Evolutionary conservation across 805 yeast genomes (phyloP), one percentile per base, ranked within the genome.

Genomic region (Yamadazyma sp.): DNA sequence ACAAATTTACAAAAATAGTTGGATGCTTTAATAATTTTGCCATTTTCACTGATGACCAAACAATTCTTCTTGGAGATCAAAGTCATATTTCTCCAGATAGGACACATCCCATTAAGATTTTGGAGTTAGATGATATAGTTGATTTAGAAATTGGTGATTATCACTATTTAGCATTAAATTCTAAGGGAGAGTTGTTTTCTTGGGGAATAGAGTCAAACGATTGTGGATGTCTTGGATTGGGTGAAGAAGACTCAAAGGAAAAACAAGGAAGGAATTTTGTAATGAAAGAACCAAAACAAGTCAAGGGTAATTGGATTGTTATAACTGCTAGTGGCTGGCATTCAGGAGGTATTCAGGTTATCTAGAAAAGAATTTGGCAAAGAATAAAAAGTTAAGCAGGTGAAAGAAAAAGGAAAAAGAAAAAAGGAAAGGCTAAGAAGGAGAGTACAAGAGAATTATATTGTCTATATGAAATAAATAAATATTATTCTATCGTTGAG

Each of bases 271-370:
- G 43, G 49, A 49, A 30, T 58, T 75, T 5, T 13, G 14, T 14
- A 9, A 40, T 40, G 1, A 34, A 13, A 17, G 14, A 25, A 7
- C 45, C 48, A 2, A 28, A 23, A 5, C 12, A 15, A 14, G 37
- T 44, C 11, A 31, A 30, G n/a, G 76, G 76, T 3, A 58, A 60
- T 21, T 77, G 81, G 50, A 55, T 82, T 14, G 78, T 80, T 0
- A 70, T 82, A 22, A 73, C 84, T 1, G 86, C 89, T 5, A 80
- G 79, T 11, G 94, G 93, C 1, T 84, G 91, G 91, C 93, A 84
- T 39, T 74, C 86, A 5, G 78, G 80, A 28, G 88, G 87, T 1
- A 61, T 84, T 7, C 30, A 27, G 14, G 16, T 13, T 7, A 13
- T 7, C n/a, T 25, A 8, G 8, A 12, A n/a, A n/a, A n/a, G n/a